Base-by-base conservation (phyloP, 257 asterid species). In the Solanum medicagineum region DNA sequence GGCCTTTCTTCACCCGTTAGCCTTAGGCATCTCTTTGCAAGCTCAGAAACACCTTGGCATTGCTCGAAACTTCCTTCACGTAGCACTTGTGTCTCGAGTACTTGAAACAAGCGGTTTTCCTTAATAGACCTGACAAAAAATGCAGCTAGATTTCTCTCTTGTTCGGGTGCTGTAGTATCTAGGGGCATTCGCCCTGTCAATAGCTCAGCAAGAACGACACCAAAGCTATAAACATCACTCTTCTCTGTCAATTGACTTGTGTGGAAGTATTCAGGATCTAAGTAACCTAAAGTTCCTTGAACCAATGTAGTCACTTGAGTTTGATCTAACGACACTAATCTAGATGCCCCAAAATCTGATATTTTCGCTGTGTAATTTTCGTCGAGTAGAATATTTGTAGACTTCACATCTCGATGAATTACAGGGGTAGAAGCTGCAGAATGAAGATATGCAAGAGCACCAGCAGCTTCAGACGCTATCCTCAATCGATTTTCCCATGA, bases 401-500 rank as follows among this genome's bases (percentile, higher is more conserved):
- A 77, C 83, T 77, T 49, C 14, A 49, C 45, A 47, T 77, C 63
- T 13, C 83, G 10, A 77, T 77, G 83, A 49, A 77, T 77, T 13
- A 77, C 62, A 26, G 83, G 83, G 10, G n/a, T 63, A 22, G 85
- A 83, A 60, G 85, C 85, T 42, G 85, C 85, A 10, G 79, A 83
- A 70, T 83, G 85, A 45, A 83, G 85, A 63, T 62, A 83, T 6
- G 63, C 45, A 26, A 83, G 77, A 11, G 85, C 85, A 45, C 79
- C 85, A 63, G 85, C 85, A 60, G 77, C 70, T 62, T 81, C 85
- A 17, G 74, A 22, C 4, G 85, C 74, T 57, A 81, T 81, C 55
- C 75, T 81, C 32, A 81, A 59, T 16, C 85, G 85, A 57, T 59
- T 81, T 14, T 42, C 59, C 85, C 85, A 81, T 10, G 85, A 81